Conservation (phyloP, 495 filamentous ascomycete genomes). For the Parachaetomium inaequale region DNA sequence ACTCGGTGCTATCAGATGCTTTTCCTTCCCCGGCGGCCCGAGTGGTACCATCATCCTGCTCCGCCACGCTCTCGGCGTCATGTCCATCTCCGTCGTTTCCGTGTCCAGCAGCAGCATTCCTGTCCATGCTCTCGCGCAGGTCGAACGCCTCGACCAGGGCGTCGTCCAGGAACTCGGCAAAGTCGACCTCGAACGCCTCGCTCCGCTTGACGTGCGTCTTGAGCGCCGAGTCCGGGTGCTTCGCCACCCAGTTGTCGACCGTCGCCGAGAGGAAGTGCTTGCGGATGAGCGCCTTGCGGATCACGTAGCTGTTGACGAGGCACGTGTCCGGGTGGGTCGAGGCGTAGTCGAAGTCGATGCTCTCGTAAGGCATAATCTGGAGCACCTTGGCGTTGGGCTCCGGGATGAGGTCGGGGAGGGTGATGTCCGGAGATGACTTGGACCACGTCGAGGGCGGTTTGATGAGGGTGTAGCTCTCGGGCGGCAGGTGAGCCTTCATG, state of each 20-base stretch:
- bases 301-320: conserved; percentile 79
- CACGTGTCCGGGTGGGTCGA: conserved; percentile 55
- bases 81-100: not conserved
- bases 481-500: conserved; percentile 58
- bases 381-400: conserved; percentile 53
- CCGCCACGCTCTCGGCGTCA: conserved; percentile 24
- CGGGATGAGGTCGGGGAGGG: conserved; percentile 32
- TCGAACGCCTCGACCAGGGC: conserved; percentile 87
- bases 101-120: conserved; percentile 48
- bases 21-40: not conserved
- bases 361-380: conserved; percentile 85
- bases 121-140: conserved; percentile 67
- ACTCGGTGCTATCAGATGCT: conserved; percentile 49
- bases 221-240: conserved; percentile 69
- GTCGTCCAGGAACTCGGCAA: conserved; percentile 93
- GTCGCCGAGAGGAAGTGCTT: conserved; percentile 90
- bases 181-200: conserved; percentile 89
- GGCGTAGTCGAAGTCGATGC: conserved; percentile 73
- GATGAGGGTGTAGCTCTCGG: conserved; percentile 33
- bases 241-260: conserved; percentile 72
- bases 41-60: conserved; percentile 17
- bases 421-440: conserved; percentile 25
- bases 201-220: conserved; percentile 64
- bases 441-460: conserved; percentile 23
- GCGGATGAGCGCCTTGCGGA: conserved; percentile 94